phyloP scores from a whole-genome alignment of 2,329 filamentous ascomycete species.

The Colletotrichum echinochloae region DNA sequence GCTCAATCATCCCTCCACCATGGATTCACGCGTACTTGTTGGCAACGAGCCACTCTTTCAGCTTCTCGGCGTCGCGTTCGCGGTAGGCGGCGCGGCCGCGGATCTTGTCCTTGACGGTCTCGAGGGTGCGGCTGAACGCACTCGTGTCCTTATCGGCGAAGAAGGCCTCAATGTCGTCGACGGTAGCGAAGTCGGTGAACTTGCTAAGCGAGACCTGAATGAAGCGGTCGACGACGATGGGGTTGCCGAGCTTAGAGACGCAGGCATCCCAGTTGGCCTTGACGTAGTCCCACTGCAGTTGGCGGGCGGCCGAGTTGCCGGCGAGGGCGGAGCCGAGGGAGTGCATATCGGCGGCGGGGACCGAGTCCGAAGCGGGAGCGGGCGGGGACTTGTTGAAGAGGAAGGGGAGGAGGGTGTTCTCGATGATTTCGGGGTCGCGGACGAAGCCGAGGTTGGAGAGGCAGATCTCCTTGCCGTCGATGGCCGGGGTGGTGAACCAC shows the following conservation, averaged over 20 bases:
- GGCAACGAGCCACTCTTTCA: constrained; percentile 82
- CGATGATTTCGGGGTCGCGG: constrained; percentile 75
- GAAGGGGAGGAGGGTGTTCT: constrained; percentile 76
- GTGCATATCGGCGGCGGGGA: constrained; percentile 89
- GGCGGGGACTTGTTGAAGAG: constrained; percentile 76
- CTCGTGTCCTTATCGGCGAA: constrained; percentile 88
- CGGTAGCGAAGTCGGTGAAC: constrained; percentile 77
- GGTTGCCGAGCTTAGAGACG: constrained; percentile 80
- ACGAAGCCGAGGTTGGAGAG: constrained; percentile 81
- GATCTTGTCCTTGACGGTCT: constrained; percentile 88
- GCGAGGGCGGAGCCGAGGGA: constrained; percentile 80
- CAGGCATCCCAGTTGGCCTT: constrained; percentile 85
- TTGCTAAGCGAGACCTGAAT: constrained; percentile 81
- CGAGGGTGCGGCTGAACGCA: constrained; percentile 86
- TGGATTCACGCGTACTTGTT: constrained; percentile 55
- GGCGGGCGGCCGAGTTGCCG: constrained; percentile 78
- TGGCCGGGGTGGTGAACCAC: constrained; percentile 83
- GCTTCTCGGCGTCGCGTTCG: constrained; percentile 76
- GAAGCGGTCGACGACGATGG: constrained; percentile 90
- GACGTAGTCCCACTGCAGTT: constrained; percentile 85
- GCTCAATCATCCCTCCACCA: neutral
- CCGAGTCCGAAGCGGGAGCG: constrained; percentile 64
- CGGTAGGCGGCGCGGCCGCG: constrained; percentile 86
- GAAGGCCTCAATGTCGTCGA: constrained; percentile 84
- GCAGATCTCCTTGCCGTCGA: constrained; percentile 91